Base-by-base conservation (phyloP, 345 rosid species). In the Cardamine chenopodiifolia region DNA sequence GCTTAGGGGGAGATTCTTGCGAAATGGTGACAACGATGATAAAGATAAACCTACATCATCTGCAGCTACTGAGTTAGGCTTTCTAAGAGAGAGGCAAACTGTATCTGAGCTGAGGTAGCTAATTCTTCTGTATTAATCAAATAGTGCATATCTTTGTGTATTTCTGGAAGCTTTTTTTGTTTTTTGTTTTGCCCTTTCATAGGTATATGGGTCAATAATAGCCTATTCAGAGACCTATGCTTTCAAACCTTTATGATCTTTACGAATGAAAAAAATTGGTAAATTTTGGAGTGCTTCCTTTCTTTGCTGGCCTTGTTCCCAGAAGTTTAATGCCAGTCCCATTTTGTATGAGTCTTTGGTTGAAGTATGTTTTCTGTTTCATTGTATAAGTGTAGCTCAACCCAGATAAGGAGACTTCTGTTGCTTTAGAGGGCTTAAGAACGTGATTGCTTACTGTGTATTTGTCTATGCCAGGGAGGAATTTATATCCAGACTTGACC, bases 1-100 rank as follows among this genome's bases (percentile, higher is more conserved):
- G 68, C 89, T 94, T 32, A 81, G 97, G 83, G 98, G 97, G 37
- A 86, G 98, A 72, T 94, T 94, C 86, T 83, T 94, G 87, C 91
- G 96, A 59, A 90, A 87, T 90, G 85, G 80, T 77, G 83, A 83
- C 83, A 75, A 74, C 62, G 66, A 73, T 75, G 87, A 77, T 74
- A 82, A 74, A 71, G 85, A 80, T 68, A 85, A 88, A 77, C 83
- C 86, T 31, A 71, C 83, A 63, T 85, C 96, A 44, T 77, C 73
- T 15, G 93, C 98, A 13, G 97, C 90, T 72, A 82, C 83, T 74
- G 98, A 94, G 78, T 83, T 94, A 66, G 98, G 98, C 26, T 85
- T 94, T 69, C 71, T 94, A 83, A 86, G 96, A 85, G 88, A 88
- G 79, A 86, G 91, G 68, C 94, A 94, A 55, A 84, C 97, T 5